Evolutionary conservation across 257 asterid species (phyloP), one percentile per base, ranked within the genome.

Genomic region (Solanum neorickii): DNA sequence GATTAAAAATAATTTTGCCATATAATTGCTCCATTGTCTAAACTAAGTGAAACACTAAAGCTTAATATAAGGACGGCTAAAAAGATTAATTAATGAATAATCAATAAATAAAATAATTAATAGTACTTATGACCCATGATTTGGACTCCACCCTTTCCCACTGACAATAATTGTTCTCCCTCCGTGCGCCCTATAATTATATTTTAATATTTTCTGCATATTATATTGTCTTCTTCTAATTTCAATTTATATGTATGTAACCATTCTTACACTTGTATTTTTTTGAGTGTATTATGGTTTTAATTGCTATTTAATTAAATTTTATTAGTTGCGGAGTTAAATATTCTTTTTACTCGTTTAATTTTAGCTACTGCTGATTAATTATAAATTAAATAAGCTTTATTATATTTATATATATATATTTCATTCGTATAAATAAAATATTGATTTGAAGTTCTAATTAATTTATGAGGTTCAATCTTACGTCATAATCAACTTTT

Each of bases 181-280:
- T 92, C 89, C 95, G 95, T 93, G 95, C 93, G 92, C 78, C 90
- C 84, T 83, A 82, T 86, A 68, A 44, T 9, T 88, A 86, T 18
- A 87, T 15, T 66, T 15, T 52, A 33, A 65, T 65, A 86, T 84
- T 84, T 69, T 87, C 9, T 77, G 90, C 93, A 85, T 89, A 49
- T 49, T 69, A 15, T 46, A 12, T 87, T 90, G 91, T 91, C 88
- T 56, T 87, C 88, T 87, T 74, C 52, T 39, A 12, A 23, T 39
- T 5, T 74, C 18, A 21, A 74, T 74, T 37, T 11, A 74, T 74
- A 39, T 74, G 25, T 21, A 74, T 20, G 1, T 42, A 14, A 77
- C 12, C 6, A 15, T 69, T 65, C 27, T 60, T 60, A 7, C 75
- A 68, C 37, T 68, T 68, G 39, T 14, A 68, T 68, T 66, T 25